Percentiles rank a stretch among this genome's conserved stretches.
These are phyloP conservation scores for Tuber indicum DNA, from an alignment of 495 filamentous ascomycete species.

Conservation along the genomic window DNA sequence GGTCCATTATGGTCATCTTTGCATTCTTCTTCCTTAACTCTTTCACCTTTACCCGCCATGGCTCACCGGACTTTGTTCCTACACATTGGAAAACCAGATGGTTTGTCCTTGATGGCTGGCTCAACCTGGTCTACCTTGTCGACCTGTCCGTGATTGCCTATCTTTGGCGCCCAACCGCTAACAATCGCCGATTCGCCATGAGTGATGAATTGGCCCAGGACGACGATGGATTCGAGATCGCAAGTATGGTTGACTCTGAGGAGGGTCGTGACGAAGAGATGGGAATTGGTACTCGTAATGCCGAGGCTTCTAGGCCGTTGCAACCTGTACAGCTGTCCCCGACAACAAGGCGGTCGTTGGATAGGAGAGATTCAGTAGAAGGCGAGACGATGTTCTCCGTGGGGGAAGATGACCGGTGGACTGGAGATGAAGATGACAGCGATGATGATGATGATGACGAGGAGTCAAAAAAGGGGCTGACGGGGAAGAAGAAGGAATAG, in stretches of 20 bases:
- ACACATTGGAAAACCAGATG: slow-evolving; percentile 93
- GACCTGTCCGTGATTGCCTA: slow-evolving; percentile 93
- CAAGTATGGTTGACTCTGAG: slow-evolving; percentile 69
- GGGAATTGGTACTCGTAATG: slow-evolving; percentile 22
- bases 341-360: slow-evolving; percentile 28
- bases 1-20: slow-evolving; percentile 89
- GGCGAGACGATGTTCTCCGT: slow-evolving; percentile 41
- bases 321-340: slow-evolving; percentile 18
- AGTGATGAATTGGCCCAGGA: slow-evolving; percentile 98
- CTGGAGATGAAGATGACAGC: slow-evolving; percentile 31
- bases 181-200: slow-evolving; percentile 98
- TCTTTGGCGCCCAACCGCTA: slow-evolving; percentile 90
- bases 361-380: slow-evolving; percentile 33
- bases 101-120: slow-evolving; percentile 97
- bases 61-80: slow-evolving; percentile 80
- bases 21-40: slow-evolving; percentile 94
- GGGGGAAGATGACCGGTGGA: slow-evolving; percentile 40
- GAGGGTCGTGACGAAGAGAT: slow-evolving; percentile 54
- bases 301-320: slow-evolving; percentile 15
- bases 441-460: slow-evolving; percentile 19
- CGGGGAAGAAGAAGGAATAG: slow-evolving; percentile 33
- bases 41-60: slow-evolving; percentile 78
- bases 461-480: slow-evolving; percentile 33
- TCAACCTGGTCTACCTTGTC: slow-evolving; percentile 90
- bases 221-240: slow-evolving; percentile 96